A percentile compares a stretch with the other conserved stretches of the same genome.
Evolutionary conservation across 495 filamentous ascomycete genomes (phyloP).

Genomic region (Hypoxylon subgilvum): DNA sequence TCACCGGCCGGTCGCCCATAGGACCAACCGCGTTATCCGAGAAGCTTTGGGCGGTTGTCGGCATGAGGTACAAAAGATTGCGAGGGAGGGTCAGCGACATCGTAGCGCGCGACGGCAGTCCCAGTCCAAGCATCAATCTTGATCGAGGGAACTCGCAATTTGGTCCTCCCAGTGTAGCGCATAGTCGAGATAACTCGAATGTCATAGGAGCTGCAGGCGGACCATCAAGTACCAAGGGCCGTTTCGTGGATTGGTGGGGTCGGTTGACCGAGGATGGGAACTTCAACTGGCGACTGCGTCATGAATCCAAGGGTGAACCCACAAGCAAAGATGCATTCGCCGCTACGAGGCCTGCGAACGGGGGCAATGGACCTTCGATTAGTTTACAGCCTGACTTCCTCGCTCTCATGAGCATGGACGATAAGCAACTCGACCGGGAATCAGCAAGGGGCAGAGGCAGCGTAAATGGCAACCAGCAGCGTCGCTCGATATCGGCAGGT

Average conservation of each 20-base stretch:
- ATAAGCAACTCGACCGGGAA: constrained; percentile 44
- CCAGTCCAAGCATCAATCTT: constrained; percentile 54
- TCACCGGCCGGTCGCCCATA: constrained; percentile 49
- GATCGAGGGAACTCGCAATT: constrained; percentile 60
- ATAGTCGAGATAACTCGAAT: constrained; percentile 49
- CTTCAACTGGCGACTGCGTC: constrained; percentile 45
- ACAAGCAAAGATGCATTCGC: constrained; percentile 30
- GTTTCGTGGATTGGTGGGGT: constrained; percentile 50
- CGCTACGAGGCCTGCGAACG: constrained; percentile 29
- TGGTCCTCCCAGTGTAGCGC: constrained; percentile 44
- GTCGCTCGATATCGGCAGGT: constrained; percentile 37
- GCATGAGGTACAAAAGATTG: constrained; percentile 46
- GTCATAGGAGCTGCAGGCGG: constrained; percentile 13
- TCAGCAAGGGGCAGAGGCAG: constrained; percentile 40
- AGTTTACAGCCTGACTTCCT: constrained; percentile 49
- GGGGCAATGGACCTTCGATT: constrained; percentile 32
- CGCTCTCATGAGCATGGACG: constrained; percentile 47
- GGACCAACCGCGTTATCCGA: constrained; percentile 49
- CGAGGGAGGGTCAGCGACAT: constrained; percentile 46
- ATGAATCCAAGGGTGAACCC: constrained; percentile 14
- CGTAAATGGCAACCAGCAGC: constrained; percentile 35
- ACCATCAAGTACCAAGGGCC: constrained; percentile 39
- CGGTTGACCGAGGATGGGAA: constrained; percentile 46
- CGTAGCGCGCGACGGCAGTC: constrained; percentile 43
- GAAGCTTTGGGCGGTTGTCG: constrained; percentile 46